phyloP scores from a whole-genome alignment of 306 rosid genomes.

The Pterocarpus santalinus region DNA sequence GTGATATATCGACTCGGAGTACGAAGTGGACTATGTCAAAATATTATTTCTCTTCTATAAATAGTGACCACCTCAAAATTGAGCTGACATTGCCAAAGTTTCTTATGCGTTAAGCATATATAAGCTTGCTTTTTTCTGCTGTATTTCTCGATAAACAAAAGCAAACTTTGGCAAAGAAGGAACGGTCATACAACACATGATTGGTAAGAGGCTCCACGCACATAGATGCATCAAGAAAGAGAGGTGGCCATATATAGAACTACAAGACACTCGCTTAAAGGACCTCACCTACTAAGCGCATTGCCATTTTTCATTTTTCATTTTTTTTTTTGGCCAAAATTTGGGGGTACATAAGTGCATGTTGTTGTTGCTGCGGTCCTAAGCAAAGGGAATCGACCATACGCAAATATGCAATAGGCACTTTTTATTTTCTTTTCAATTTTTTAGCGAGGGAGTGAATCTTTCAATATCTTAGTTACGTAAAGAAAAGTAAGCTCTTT shows the following conservation, averaged over 20 bases:
- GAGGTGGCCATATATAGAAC: slow-evolving; percentile 22
- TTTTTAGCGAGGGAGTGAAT: slow-evolving; percentile 18
- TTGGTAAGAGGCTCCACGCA: slow-evolving; percentile 39
- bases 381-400: slow-evolving; percentile 42
- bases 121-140: slow-evolving; percentile 32
- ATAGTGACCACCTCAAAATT: too few species aligned
- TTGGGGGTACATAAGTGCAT: neutral
- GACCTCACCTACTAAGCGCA: neutral
- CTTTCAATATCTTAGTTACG: slow-evolving; percentile 39
- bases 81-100: slow-evolving; percentile 39
- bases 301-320: neutral
- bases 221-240: neutral
- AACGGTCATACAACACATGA: slow-evolving; percentile 34
- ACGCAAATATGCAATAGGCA: neutral
- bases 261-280: slow-evolving; percentile 35
- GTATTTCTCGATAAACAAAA: slow-evolving; percentile 10
- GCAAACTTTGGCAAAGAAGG: slow-evolving; percentile 32
- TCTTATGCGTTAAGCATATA: slow-evolving; percentile 71
- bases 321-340: too few species aligned
- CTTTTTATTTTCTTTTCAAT: slow-evolving; percentile 40
- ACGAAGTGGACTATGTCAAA: too few species aligned
- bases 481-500: slow-evolving; percentile 24
- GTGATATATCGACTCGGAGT: too few species aligned
- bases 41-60: too few species aligned
- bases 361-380: slow-evolving; percentile 26